Conservation (phyloP, 768 basidiomycete species). For the Leccinum subtestaceum region DNA sequence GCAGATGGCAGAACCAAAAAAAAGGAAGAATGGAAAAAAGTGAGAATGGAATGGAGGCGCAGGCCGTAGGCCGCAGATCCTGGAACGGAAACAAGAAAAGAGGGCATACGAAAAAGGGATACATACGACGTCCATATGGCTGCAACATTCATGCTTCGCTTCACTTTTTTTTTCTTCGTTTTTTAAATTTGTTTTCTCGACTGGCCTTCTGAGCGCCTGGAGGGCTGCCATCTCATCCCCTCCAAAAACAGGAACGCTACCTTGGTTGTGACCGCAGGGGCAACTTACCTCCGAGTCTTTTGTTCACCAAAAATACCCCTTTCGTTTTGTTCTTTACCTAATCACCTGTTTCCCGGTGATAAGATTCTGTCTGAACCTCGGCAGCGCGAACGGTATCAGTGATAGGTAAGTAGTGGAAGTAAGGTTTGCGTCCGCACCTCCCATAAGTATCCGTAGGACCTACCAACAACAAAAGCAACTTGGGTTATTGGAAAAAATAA, state of each 20-base stretch:
- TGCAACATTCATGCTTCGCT: not conserved
- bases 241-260: slow-evolving; percentile 3
- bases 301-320: slow-evolving; percentile 45
- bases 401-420: slow-evolving; percentile 15
- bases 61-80: not conserved
- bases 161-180: not conserved
- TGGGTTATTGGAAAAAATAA: not conserved
- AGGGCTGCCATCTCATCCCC: slow-evolving; percentile 3
- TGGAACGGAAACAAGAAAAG: not conserved
- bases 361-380: slow-evolving; percentile 49
- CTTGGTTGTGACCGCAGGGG: slow-evolving; percentile 22
- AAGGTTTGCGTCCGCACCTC: slow-evolving; percentile 23
- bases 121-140: not conserved
- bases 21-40: not conserved
- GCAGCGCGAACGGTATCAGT: slow-evolving; percentile 32
- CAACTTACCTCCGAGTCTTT: slow-evolving; percentile 31
- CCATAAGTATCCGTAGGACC: slow-evolving; percentile 14
- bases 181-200: not conserved
- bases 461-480: not conserved
- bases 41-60: not conserved
- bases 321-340: slow-evolving; percentile 52
- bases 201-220: not conserved
- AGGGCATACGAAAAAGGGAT: not conserved
- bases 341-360: slow-evolving; percentile 56
- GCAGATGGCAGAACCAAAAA: not conserved